Percentiles rank a stretch among this genome's conserved stretches.
These are phyloP conservation scores for Lophium mytilinum DNA, from an alignment of 495 filamentous ascomycete species.

Conservation along the genomic window DNA sequence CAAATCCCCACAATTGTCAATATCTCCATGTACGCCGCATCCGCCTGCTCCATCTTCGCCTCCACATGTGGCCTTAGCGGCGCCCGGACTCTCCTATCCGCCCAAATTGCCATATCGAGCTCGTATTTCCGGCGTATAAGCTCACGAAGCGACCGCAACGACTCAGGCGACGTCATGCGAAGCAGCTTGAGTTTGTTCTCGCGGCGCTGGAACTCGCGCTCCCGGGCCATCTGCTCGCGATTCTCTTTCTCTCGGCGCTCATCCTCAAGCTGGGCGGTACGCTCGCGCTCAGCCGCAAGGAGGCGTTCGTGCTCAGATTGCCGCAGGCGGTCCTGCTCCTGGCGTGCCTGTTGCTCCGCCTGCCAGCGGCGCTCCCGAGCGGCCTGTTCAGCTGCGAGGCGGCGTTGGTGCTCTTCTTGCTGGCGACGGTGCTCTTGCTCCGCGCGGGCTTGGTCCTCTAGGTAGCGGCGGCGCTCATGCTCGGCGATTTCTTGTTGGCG, in stretches of 20 bases:
- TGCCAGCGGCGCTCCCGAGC: not conserved
- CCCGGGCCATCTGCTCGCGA: not conserved
- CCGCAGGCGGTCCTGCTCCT: not conserved
- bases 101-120: constrained; percentile 11
- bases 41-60: constrained; percentile 11
- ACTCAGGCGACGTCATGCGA: constrained; percentile 1
- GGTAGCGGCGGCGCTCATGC: too few species aligned
- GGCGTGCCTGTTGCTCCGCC: not conserved
- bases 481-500: too few species aligned
- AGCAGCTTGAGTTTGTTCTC: not conserved
- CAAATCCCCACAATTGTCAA: constrained; percentile 2
- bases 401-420: not conserved
- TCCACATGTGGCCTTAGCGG: not conserved
- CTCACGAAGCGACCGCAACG: constrained; percentile 8
- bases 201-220: not conserved
- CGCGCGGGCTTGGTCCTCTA: too few species aligned
- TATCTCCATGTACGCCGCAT: constrained; percentile 9
- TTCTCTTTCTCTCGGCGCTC: not conserved
- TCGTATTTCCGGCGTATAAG: constrained; percentile 9
- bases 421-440: too few species aligned
- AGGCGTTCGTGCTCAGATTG: not conserved
- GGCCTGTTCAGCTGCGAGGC: not conserved
- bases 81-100: not conserved
- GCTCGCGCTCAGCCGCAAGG: not conserved
- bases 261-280: not conserved